Conservation (phyloP, 1,284 basidiomycete species). For the Amanita bisporigera region DNA sequence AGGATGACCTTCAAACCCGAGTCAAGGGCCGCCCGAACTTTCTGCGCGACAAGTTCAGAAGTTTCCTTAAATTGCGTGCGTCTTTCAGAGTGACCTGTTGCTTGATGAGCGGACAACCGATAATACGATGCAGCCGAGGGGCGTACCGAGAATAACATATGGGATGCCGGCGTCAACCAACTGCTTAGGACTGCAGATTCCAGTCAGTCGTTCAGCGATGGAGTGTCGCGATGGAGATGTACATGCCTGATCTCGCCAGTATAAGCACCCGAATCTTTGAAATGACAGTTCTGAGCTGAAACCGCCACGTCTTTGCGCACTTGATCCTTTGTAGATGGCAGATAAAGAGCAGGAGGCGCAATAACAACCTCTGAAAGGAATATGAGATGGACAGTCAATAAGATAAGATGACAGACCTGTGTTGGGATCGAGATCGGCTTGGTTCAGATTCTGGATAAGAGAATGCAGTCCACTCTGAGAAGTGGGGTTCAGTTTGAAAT, state of each 20-base stretch:
- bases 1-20: constrained; percentile 87
- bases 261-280: constrained; percentile 87
- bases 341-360: constrained; percentile 88
- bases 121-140: not conserved
- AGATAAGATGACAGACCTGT: constrained; percentile 60
- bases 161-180: constrained; percentile 87
- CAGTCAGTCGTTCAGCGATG: not conserved
- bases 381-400: not conserved
- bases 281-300: constrained; percentile 93
- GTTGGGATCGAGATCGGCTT: constrained; percentile 73
- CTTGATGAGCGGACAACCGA: constrained; percentile 8
- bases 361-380: constrained; percentile 81
- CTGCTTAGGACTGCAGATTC: constrained; percentile 66
- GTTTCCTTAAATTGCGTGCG: constrained; percentile 92
- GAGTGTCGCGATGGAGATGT: not conserved
- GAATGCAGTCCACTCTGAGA: constrained; percentile 66
- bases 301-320: constrained; percentile 74
- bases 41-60: constrained; percentile 84
- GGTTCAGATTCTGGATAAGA: constrained; percentile 74
- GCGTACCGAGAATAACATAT: constrained; percentile 89
- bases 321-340: constrained; percentile 67
- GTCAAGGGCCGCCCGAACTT: constrained; percentile 84
- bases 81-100: constrained; percentile 90
- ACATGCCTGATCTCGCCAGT: constrained; percentile 92
- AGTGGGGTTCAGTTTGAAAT: constrained; percentile 95